These are phyloP conservation scores for Xylaria sp. DNA, from an alignment of 2,329 filamentous ascomycete species.

Conservation along the genomic window DNA sequence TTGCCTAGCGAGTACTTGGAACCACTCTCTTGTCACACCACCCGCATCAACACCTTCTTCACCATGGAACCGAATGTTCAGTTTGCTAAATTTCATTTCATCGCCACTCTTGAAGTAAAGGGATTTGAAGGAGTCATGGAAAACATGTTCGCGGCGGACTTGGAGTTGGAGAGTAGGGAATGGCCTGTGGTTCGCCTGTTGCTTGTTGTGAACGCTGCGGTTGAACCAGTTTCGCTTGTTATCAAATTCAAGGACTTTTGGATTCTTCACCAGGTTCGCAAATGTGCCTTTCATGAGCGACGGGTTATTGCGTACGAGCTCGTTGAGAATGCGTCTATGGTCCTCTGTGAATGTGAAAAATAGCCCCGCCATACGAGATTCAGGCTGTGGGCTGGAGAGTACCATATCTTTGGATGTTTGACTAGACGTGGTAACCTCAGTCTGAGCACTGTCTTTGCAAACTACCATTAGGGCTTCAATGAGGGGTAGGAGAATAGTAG, in stretches of 20 bases:
- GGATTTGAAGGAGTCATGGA: conserved; percentile 98
- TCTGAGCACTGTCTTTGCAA: conserved; percentile 94
- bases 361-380: conserved; percentile 84
- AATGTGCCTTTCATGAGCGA: conserved; percentile 99
- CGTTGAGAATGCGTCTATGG: conserved; percentile 96
- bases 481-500: conserved; percentile 91
- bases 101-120: conserved; percentile 96
- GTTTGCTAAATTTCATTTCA: conserved; percentile 98
- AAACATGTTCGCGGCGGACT: conserved; percentile 93
- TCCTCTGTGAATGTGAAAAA: conserved; percentile 99
- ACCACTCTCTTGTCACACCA: conserved; percentile 98
- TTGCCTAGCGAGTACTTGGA: conserved; percentile 94
- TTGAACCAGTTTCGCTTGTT: conserved; percentile 99
- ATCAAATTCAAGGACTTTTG: conserved; percentile 98
- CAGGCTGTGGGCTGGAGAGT: conserved; percentile 79
- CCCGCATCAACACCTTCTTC: conserved; percentile 98
- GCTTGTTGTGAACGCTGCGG: conserved; percentile 83
- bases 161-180: conserved; percentile 82
- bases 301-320: conserved; percentile 95
- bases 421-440: conserved; percentile 66
- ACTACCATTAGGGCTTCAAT: conserved; percentile 99
- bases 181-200: conserved; percentile 71
- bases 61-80: conserved; percentile 96
- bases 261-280: conserved; percentile 95
- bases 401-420: conserved; percentile 73